These are phyloP conservation scores for Alnus glutinosa DNA, from an alignment of 306 rosid species.

Conservation along the genomic window DNA sequence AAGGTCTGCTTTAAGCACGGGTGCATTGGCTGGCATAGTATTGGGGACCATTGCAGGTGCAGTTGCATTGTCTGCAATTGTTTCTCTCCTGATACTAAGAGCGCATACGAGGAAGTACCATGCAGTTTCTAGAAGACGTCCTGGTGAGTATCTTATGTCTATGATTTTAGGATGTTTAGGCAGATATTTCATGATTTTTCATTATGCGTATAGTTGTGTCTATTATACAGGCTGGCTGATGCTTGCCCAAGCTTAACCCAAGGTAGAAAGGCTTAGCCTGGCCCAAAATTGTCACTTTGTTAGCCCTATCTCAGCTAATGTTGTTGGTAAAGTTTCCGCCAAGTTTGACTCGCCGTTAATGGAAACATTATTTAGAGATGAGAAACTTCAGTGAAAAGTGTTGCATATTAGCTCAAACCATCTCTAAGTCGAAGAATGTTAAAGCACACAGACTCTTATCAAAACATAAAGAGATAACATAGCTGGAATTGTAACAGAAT, in stretches of 20 bases:
- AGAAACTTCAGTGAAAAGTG: not conserved
- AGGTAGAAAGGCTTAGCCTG: not conserved
- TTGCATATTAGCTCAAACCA: not conserved
- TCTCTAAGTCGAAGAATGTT: not conserved
- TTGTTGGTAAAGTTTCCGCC: not conserved
- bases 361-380: not conserved
- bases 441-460: too few relatives aligned
- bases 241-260: not conserved
- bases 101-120: not conserved
- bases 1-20: not conserved
- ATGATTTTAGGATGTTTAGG: not conserved
- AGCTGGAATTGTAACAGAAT: too few relatives aligned
- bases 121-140: not conserved
- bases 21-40: constrained; percentile 3
- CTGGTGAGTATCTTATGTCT: not conserved
- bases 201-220: not conserved
- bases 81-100: not conserved
- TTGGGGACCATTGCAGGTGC: constrained; percentile 5
- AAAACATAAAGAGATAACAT: too few relatives aligned
- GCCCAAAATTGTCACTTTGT: not conserved
- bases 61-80: not conserved
- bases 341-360: not conserved
- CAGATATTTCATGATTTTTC: not conserved
- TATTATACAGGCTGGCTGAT: not conserved
- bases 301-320: not conserved